Evolutionary conservation across 2,329 filamentous ascomycete species (phyloP).

Genomic region (Fusarium chlamydosporum): DNA sequence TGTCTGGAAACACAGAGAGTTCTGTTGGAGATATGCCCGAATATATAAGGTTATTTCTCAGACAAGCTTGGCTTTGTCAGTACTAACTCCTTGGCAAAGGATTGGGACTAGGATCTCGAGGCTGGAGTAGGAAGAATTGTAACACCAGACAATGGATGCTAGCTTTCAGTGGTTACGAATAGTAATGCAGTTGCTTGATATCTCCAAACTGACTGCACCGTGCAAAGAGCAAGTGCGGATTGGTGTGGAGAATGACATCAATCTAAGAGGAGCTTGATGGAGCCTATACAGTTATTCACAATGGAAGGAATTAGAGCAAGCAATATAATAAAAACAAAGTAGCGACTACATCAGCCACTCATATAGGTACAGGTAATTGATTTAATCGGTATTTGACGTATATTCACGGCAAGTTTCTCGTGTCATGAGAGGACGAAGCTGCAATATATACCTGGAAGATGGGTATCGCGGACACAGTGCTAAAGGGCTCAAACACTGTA

Average conservation of each 20-base stretch:
- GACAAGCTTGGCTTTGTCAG: background rate
- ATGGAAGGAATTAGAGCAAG: background rate
- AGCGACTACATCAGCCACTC: accelerated
- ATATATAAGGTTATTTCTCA: slow-evolving; percentile 26
- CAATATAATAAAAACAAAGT: too few species aligned
- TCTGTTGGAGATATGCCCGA: slow-evolving; percentile 14
- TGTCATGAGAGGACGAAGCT: background rate
- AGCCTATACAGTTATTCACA: background rate
- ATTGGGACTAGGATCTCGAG: background rate
- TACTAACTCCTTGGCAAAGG: background rate
- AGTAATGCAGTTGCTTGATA: background rate
- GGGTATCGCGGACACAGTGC: background rate
- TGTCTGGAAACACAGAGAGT: slow-evolving; percentile 1
- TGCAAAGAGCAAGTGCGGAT: background rate
- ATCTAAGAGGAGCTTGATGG: slow-evolving; percentile 7
- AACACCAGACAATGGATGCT: slow-evolving; percentile 1
- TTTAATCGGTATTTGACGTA: background rate
- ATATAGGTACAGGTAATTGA: accelerated
- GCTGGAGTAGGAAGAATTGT: background rate
- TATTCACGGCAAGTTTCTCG: background rate
- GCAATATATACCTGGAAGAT: background rate
- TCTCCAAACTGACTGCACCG: background rate
- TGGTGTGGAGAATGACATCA: slow-evolving; percentile 32
- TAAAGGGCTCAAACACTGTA: slow-evolving; percentile 5
- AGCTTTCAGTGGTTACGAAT: background rate